These are phyloP conservation scores for Candida wancherniae DNA, from an alignment of 805 yeast genomes.

Conservation along the genomic window DNA sequence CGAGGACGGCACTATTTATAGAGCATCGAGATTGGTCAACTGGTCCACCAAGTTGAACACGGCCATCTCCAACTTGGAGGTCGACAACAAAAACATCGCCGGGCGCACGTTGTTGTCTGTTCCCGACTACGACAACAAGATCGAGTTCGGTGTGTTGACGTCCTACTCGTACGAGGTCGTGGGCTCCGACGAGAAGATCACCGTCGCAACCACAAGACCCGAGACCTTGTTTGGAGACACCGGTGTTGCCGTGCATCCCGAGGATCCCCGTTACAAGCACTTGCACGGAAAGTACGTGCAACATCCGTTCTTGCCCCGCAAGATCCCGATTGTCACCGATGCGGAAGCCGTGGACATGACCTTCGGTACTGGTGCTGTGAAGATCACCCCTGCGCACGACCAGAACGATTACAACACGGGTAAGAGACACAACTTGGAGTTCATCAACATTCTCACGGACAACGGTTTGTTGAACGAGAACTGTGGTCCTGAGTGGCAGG, in stretches of 20 bases:
- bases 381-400: constrained; percentile 98
- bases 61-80: constrained; percentile 93
- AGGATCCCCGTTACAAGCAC: constrained; percentile 88
- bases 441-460: constrained; percentile 86
- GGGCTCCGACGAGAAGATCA: constrained; percentile 74
- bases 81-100: constrained; percentile 82
- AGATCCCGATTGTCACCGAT: constrained; percentile 85
- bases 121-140: constrained; percentile 84
- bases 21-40: constrained; percentile 89
- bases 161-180: constrained; percentile 89
- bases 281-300: constrained; percentile 88
- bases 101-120: constrained; percentile 78
- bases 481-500: constrained; percentile 85
- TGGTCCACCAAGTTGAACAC: constrained; percentile 96
- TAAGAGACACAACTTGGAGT: constrained; percentile 84
- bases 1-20: constrained; percentile 92
- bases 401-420: constrained; percentile 95
- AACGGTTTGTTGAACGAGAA: constrained; percentile 85
- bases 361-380: constrained; percentile 99
- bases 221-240: constrained; percentile 98
- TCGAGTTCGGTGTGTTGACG: constrained; percentile 97
- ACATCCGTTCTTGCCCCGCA: constrained; percentile 86
- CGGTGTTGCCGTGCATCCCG: constrained; percentile 95
- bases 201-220: constrained; percentile 98
- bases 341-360: constrained; percentile 97